These are phyloP conservation scores for Arthrobotrys pseudoclavata DNA, from an alignment of 2,329 filamentous ascomycete species.

Conservation along the genomic window DNA sequence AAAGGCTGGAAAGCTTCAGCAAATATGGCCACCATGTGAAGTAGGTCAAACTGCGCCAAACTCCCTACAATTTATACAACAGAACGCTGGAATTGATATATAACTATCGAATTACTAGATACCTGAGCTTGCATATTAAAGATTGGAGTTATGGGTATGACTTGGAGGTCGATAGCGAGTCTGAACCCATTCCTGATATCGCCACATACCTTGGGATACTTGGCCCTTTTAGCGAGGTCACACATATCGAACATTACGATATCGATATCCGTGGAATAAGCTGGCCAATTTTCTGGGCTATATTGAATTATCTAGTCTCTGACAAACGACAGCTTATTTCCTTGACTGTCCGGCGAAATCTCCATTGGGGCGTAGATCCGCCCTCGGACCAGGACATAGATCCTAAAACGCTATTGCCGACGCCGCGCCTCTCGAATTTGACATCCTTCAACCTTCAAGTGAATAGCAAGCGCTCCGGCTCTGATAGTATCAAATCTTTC, in stretches of 20 bases:
- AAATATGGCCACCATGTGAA: slow-evolving; percentile 43
- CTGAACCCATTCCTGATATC: not conserved
- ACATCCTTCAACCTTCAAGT: slow-evolving; percentile 24
- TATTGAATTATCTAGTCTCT: slow-evolving; percentile 33
- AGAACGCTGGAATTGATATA: not conserved
- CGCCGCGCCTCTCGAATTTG: slow-evolving; percentile 16
- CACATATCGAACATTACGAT: slow-evolving; percentile 41
- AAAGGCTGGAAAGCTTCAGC: slow-evolving; percentile 44
- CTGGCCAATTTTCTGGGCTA: slow-evolving; percentile 41
- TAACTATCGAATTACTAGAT: slow-evolving; percentile 5
- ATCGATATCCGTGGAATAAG: not conserved
- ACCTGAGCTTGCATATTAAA: slow-evolving; percentile 19
- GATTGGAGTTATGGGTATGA: slow-evolving; percentile 10
- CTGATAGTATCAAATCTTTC: not conserved
- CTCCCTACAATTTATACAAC: not conserved
- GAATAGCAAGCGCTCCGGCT: not conserved
- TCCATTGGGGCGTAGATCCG: not conserved
- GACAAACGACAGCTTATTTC: slow-evolving; percentile 22
- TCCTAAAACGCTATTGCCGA: not conserved
- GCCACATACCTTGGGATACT: not conserved
- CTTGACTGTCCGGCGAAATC: slow-evolving; percentile 9
- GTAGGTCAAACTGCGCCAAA: slow-evolving; percentile 9
- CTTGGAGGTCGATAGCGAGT: not conserved
- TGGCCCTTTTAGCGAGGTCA: slow-evolving; percentile 21
- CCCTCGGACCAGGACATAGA: slow-evolving; percentile 6